These are phyloP conservation scores for Raddia distichophylla DNA, from an alignment of 176 grass and related monocot genomes.

Conservation along the genomic window DNA sequence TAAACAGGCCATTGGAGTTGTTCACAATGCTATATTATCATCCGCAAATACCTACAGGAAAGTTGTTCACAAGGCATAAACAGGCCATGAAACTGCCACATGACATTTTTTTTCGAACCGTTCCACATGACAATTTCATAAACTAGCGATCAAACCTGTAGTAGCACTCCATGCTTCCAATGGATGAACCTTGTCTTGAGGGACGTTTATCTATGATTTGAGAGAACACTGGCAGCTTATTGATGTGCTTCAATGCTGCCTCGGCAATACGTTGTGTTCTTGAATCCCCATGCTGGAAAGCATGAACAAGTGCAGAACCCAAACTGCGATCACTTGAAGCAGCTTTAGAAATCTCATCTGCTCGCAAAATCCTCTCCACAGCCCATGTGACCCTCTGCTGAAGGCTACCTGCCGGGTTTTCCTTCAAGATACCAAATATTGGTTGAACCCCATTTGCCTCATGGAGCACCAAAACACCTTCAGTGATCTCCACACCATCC, in stretches of 20 bases:
- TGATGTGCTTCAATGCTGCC: conserved; percentile 68
- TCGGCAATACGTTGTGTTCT: conserved; percentile 64
- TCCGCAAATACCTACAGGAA: neutral
- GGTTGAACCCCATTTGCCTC: conserved; percentile 47
- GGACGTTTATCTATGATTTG: conserved; percentile 44
- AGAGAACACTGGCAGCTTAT: conserved; percentile 67
- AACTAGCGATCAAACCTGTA: conserved; percentile 33
- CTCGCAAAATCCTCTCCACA: conserved; percentile 78
- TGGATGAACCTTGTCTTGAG: conserved; percentile 29
- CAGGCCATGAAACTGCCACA: neutral
- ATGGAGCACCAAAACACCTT: conserved; percentile 55
- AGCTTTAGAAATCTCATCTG: conserved; percentile 60
- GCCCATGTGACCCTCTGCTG: conserved; percentile 69
- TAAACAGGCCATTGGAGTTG: too few species aligned
- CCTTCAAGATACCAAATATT: conserved; percentile 68
- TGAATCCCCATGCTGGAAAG: conserved; percentile 66
- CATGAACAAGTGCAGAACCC: conserved; percentile 63
- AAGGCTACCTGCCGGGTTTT: conserved; percentile 57
- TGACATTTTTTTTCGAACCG: neutral
- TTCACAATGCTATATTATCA: too few species aligned
- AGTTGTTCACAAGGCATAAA: neutral
- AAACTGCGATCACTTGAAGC: conserved; percentile 52
- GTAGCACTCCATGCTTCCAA: conserved; percentile 39
- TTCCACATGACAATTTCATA: neutral
- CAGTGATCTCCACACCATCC: conserved; percentile 54